Conservation (phyloP, 306 rosid genomes). For the Comarum palustre region DNA sequence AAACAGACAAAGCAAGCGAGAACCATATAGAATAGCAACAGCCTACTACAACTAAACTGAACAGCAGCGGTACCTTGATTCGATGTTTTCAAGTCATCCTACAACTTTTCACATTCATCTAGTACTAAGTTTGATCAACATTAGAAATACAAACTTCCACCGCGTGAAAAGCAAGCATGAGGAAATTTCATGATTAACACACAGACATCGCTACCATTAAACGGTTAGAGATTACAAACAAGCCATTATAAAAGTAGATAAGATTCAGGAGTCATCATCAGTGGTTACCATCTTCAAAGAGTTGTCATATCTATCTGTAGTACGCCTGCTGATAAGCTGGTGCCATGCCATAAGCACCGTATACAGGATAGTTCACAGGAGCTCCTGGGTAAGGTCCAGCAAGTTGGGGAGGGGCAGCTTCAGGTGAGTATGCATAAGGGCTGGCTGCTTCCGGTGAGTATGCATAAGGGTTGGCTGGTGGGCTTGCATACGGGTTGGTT, state of each 20-base stretch:
- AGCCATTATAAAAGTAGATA: constrained; percentile 66
- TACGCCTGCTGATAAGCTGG: constrained; percentile 99
- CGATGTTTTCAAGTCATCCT: constrained; percentile 77
- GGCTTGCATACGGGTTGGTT: constrained; percentile 55
- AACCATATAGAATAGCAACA: constrained; percentile 30
- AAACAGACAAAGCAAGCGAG: constrained; percentile 20
- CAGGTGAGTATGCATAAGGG: constrained; percentile 81
- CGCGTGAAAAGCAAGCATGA: constrained; percentile 58
- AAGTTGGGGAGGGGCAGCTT: constrained; percentile 57
- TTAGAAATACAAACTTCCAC: constrained; percentile 87
- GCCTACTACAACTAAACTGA: constrained; percentile 63
- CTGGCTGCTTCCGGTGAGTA: constrained; percentile 82
- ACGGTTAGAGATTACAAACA: constrained; percentile 99
- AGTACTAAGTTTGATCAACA: constrained; percentile 80
- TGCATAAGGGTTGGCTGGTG: constrained; percentile 45
- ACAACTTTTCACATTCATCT: constrained; percentile 89
- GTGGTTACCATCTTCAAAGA: constrained; percentile 88
- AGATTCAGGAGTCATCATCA: constrained; percentile 71
- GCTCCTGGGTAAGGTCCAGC: constrained; percentile 69
- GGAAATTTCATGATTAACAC: constrained; percentile 81
- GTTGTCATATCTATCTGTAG: constrained; percentile 91
- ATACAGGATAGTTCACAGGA: constrained; percentile 88
- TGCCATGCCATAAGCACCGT: constrained; percentile 84
- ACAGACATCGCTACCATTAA: constrained; percentile 89
- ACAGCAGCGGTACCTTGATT: constrained; percentile 44